Evolutionary conservation across 371 early-diverging fungal genomes (phyloP), one percentile per base, ranked within the genome.

Genomic region (Syncephalastrum contaminatum): DNA sequence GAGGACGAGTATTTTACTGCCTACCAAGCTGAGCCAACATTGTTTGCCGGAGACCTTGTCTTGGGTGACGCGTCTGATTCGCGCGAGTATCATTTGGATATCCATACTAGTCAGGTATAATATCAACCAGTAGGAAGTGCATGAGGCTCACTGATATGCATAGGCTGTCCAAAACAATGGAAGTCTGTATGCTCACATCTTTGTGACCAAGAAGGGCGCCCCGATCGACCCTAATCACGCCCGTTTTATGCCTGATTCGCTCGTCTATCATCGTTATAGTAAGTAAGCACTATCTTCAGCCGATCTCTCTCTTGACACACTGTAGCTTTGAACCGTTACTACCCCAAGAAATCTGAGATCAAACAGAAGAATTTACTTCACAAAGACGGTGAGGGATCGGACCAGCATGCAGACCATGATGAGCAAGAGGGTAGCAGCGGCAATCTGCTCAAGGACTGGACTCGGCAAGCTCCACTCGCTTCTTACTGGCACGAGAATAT

Each of bases 401-500:
- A 66, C 15, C 39, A 53, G 3, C 49, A 63, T 14, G 16, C 54
- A 22, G 53, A 56, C 8, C 39, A 54, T 20, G 40, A 52, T 47
- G 44, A 66, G 39, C 59, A 57, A 14, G 43, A 53, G 36, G 49
- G 4, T 22, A 40, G 19, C 15, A 22, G 15, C 22, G 64, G 62
- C 22, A 55, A 66, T 41, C 20, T 68, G 20, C 51, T 69, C 41
- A 70, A 64, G 19, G 68, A 68, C 48, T 68, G 59, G 56, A 75
- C 64, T 20, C 60, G 68, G 51, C 64, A 67, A 16, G 78, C 71
- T 0, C 78, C 86, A 4, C 71, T 90, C 54, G 80, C 90, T n/a
- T 84, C 91, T 36, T 85, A 93, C 73, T 95, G 94, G 94, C 86
- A 88, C 70, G 78, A 82, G 19, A 95, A 96, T 59, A 61, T 95